Evolutionary conservation across 176 grass and related monocot genomes (phyloP).

Genomic region (Carex myosuroides): DNA sequence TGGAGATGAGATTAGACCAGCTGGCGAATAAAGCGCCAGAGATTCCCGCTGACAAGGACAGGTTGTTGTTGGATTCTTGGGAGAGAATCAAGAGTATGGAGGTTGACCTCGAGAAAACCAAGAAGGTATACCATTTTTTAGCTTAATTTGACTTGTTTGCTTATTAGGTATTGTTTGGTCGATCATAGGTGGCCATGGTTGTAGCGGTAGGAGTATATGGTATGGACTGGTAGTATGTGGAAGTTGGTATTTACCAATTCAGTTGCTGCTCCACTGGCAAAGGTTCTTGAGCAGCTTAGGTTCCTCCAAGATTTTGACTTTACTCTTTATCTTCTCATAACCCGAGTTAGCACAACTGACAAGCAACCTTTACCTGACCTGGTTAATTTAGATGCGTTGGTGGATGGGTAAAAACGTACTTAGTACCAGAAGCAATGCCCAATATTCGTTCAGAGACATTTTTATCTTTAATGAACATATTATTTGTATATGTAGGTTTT

Average conservation of each 20-base stretch:
- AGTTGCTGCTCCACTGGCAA: not conserved
- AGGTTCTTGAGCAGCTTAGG: not conserved
- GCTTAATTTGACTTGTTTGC: not conserved
- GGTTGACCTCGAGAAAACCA: conserved; percentile 71
- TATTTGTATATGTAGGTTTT: conserved; percentile 42
- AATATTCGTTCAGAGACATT: not conserved
- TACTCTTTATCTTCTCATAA: not conserved
- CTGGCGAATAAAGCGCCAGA: conserved; percentile 46
- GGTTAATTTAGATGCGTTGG: not conserved
- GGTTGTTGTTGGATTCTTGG: conserved; percentile 64
- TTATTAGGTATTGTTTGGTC: not conserved
- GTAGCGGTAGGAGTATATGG: not conserved
- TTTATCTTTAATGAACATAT: not conserved
- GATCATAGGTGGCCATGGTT: not conserved
- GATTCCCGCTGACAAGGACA: conserved; percentile 72
- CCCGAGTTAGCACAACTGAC: not conserved
- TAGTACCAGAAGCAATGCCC: not conserved
- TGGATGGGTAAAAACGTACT: not conserved
- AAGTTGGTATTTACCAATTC: not conserved
- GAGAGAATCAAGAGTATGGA: conserved; percentile 73
- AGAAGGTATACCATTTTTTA: conserved; percentile 36
- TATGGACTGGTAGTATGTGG: not conserved
- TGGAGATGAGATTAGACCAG: conserved; percentile 62
- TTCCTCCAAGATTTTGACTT: not conserved
- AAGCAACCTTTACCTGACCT: not conserved